Conservation (phyloP, 352 stramenopile species). For the Phytophthora pini region DNA sequence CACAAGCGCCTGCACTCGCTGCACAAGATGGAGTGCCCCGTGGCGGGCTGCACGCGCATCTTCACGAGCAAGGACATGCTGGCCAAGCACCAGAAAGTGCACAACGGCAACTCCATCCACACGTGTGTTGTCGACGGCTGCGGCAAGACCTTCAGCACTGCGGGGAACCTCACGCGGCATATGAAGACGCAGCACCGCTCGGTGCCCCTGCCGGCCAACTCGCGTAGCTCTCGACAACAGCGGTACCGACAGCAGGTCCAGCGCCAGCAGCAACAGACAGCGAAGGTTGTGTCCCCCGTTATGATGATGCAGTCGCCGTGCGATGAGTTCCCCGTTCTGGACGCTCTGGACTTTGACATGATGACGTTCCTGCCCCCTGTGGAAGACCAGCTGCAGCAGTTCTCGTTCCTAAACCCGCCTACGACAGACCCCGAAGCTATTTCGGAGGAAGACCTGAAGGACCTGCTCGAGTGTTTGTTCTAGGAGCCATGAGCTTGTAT, state of each 20-base stretch:
- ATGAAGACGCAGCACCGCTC: slow-evolving; percentile 67
- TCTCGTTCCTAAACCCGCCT: slow-evolving; percentile 32
- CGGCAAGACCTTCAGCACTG: slow-evolving; percentile 68
- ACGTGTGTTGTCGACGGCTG: slow-evolving; percentile 56
- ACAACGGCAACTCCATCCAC: slow-evolving; percentile 60
- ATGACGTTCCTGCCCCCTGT: slow-evolving; percentile 46
- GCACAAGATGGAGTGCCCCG: slow-evolving; percentile 64
- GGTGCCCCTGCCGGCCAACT: slow-evolving; percentile 19
- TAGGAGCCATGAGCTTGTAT: slow-evolving; percentile 25
- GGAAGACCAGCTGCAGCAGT: slow-evolving; percentile 29
- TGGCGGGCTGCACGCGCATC: slow-evolving; percentile 51
- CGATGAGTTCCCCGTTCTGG: slow-evolving; percentile 40
- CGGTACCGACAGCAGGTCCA: slow-evolving; percentile 20
- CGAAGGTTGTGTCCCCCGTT: slow-evolving; percentile 20
- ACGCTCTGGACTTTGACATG: slow-evolving; percentile 46
- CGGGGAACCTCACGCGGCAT: slow-evolving; percentile 67
- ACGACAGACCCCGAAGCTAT: slow-evolving; percentile 19
- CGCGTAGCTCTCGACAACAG: slow-evolving; percentile 20
- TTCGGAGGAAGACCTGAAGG: slow-evolving; percentile 49
- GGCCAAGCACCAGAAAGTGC: slow-evolving; percentile 61
- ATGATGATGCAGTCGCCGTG: slow-evolving; percentile 32
- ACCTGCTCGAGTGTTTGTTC: slow-evolving; percentile 56
- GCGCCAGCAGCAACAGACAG: slow-evolving; percentile 8
- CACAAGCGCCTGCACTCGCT: slow-evolving; percentile 73
- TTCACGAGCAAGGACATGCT: slow-evolving; percentile 71